Conservation (phyloP, 1,139 yeast genomes). For the Pichia norvegensis region DNA sequence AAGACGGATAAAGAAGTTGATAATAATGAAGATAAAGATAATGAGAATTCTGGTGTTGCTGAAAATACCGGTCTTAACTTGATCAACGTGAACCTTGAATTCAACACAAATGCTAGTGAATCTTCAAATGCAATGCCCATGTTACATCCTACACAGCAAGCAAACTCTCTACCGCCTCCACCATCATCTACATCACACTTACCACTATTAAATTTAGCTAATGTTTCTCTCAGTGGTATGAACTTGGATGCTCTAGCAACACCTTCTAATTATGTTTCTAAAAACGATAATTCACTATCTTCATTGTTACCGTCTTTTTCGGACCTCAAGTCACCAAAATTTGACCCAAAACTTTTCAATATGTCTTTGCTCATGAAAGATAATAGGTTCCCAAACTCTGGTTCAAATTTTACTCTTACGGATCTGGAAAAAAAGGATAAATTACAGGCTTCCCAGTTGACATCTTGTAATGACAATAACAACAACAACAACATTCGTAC, state of each 20-base stretch:
- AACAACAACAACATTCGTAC: neutral
- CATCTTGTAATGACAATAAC: neutral
- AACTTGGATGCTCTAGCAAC: conserved; percentile 2
- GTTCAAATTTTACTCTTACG: neutral
- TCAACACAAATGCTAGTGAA: neutral
- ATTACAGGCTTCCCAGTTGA: neutral
- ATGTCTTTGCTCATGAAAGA: neutral
- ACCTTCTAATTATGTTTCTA: neutral
- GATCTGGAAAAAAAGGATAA: neutral
- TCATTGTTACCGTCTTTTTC: conserved; percentile 12
- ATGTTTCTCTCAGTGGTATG: conserved; percentile 9
- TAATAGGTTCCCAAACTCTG: neutral
- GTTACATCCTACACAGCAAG: neutral
- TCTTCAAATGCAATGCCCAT: neutral
- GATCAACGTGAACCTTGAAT: neutral
- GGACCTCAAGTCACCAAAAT: conserved; percentile 12
- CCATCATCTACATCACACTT: conserved; percentile 1
- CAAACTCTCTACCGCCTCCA: neutral
- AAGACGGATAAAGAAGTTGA: neutral
- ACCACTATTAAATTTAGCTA: conserved; percentile 12
- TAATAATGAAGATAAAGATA: neutral
- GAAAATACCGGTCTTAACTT: neutral
- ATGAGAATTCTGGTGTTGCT: neutral
- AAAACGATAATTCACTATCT: conserved; percentile 1
- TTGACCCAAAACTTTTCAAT: conserved; percentile 3